Evolutionary conservation across 1,284 basidiomycete genomes (phyloP), one percentile per base, ranked within the genome.

Genomic region (Inonotus hispidus): DNA sequence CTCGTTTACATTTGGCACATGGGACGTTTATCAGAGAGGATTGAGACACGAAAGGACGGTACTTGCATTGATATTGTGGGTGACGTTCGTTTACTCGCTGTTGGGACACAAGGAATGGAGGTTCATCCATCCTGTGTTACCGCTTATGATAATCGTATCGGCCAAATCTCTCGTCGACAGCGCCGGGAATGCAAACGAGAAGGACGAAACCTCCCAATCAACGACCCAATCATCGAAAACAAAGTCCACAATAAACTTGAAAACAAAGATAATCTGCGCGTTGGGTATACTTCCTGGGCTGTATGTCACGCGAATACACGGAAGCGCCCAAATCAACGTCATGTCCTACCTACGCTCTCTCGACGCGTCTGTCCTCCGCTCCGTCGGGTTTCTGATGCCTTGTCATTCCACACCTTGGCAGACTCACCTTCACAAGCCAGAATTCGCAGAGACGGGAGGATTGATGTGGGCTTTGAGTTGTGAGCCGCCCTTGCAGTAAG

Each of bases 331-430:
- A 64, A 83, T 95, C 56, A 76, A 77, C 46, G 90, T 93, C 19
- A 80, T 91, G 69, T 74, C 81, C 5, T 87, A 84, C 68, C 73
- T 92, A 56, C 79, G 82, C 39, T 69, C 72, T 25, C 74, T 87
- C 29, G 79, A 84, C 1, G 61, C 72, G 21, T 66, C 75, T 19
- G 76, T 82, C n/a, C 70, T 86, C 21, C 75, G 73, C 5, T 84
- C 85, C 7, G 74, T 97, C 14, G 94, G 91, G 1, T 88, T 93
- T 64, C 75, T 98, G 19, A 96, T 95, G 92, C 97, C 97, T 2
- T 99, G 97, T 67, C 97, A 99, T 75, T 97, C 94, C n/a, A 94
- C 91, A 0, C 96, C 96, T 2, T 96, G 94, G 80, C 90, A 94
- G 69, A 88, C 93, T 3, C 90, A 95, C 72, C 73, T 99, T 21